phyloP scores from a whole-genome alignment of 2,329 filamentous ascomycete species.

The Parastagonospora nodorum region DNA sequence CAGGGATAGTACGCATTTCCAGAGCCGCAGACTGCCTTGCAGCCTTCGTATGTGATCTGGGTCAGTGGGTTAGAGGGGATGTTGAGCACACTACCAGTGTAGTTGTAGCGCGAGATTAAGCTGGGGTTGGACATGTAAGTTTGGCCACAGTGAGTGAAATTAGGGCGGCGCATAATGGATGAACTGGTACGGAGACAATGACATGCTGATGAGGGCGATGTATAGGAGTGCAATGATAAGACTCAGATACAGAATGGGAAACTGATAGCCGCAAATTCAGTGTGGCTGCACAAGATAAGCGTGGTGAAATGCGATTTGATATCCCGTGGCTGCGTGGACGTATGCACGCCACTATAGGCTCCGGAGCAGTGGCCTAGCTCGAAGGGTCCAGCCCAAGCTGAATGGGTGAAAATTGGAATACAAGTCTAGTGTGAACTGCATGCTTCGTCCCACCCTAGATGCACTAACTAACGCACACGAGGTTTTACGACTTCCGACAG shows the following conservation, averaged over 20 bases:
- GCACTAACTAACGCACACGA: no score
- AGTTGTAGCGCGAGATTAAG: slow-evolving; percentile 19
- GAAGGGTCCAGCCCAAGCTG: no score
- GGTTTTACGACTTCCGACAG: no score
- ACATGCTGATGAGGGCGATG: neutral
- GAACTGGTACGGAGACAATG: neutral
- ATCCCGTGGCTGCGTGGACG: neutral
- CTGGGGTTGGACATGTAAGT: slow-evolving; percentile 15
- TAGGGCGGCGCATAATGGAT: slow-evolving; percentile 5
- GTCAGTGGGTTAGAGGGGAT: slow-evolving; percentile 12
- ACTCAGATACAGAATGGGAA: no score
- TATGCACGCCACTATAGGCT: neutral
- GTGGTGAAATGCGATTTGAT: neutral
- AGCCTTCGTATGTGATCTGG: slow-evolving; percentile 36
- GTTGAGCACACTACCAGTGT: slow-evolving; percentile 15
- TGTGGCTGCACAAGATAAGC: slow-evolving; percentile 1
- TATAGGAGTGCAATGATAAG: no score
- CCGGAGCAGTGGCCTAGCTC: no score
- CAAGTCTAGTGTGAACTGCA: no score
- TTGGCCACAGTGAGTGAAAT: slow-evolving; percentile 23
- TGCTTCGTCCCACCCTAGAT: no score
- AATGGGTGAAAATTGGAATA: no score
- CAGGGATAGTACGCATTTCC: slow-evolving; percentile 38
- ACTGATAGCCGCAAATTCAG: no score
- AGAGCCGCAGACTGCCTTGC: slow-evolving; percentile 34